phyloP scores from a whole-genome alignment of 1,139 yeast genomes.

The Geotrichum siamense region DNA sequence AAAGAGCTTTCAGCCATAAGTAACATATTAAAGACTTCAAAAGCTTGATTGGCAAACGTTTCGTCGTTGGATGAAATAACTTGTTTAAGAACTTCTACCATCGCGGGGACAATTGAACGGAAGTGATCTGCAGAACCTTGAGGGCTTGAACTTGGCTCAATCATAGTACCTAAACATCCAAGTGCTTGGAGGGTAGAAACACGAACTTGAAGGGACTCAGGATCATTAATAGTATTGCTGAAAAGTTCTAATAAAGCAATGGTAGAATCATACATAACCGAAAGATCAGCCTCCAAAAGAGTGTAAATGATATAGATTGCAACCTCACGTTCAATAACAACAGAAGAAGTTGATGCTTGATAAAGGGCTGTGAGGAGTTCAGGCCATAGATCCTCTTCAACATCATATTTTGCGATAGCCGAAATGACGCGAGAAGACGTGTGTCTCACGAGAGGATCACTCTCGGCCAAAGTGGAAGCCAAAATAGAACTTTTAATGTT shows the following conservation, averaged over 20 bases:
- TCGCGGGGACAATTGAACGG: slow-evolving; percentile 63
- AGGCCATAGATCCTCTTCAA: slow-evolving; percentile 64
- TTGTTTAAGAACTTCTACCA: slow-evolving; percentile 76
- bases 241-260: slow-evolving; percentile 65
- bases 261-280: slow-evolving; percentile 55
- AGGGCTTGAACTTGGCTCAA: slow-evolving; percentile 41
- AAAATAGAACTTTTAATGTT: slow-evolving; percentile 63
- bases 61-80: slow-evolving; percentile 65
- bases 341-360: slow-evolving; percentile 54
- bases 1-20: slow-evolving; percentile 68
- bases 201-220: slow-evolving; percentile 61
- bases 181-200: slow-evolving; percentile 78
- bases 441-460: slow-evolving; percentile 70
- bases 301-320: slow-evolving; percentile 75
- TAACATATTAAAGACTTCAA: slow-evolving; percentile 79
- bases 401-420: slow-evolving; percentile 72
- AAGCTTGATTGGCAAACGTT: slow-evolving; percentile 65
- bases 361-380: slow-evolving; percentile 67
- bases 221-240: slow-evolving; percentile 57
- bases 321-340: slow-evolving; percentile 65
- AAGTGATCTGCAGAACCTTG: slow-evolving; percentile 51
- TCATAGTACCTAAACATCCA: slow-evolving; percentile 64
- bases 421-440: slow-evolving; percentile 85
- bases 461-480: slow-evolving; percentile 59
- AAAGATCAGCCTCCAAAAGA: slow-evolving; percentile 61